These are phyloP conservation scores for Pythium coloratum DNA, from an alignment of 352 stramenopile genomes.

Conservation along the genomic window DNA sequence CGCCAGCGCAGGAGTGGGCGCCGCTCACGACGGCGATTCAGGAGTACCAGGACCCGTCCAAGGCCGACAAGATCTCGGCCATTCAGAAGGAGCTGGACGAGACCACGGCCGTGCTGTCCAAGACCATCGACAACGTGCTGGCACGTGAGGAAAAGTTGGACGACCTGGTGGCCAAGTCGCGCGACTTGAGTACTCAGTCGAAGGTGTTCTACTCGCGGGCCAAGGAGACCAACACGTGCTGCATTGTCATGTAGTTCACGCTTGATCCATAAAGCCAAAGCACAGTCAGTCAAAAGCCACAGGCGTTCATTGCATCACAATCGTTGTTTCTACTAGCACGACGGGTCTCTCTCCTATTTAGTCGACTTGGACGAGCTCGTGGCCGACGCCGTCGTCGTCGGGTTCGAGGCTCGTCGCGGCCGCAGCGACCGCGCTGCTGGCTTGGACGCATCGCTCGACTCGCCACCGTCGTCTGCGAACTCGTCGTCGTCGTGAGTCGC, in stretches of 20 bases:
- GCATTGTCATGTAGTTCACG: conserved; percentile 82
- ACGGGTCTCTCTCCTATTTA: conserved; percentile 34
- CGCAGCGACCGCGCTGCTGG: conserved; percentile 53
- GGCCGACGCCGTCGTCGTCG: conserved; percentile 14
- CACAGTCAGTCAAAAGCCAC: neutral
- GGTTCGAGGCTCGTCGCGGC: conserved; percentile 45
- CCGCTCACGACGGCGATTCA: conserved; percentile 90
- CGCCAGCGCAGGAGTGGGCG: conserved; percentile 91
- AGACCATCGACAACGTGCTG: conserved; percentile 99
- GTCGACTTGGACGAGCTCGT: conserved; percentile 25
- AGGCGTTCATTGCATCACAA: neutral
- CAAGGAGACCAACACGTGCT: conserved; percentile 99
- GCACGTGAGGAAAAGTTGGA: conserved; percentile 98
- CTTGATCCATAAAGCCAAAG: no score
- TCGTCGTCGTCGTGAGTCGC: conserved; percentile 37
- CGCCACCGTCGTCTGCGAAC: conserved; percentile 33
- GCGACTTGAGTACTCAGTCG: conserved; percentile 97
- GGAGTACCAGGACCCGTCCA: conserved; percentile 97
- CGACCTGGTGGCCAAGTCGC: conserved; percentile 97
- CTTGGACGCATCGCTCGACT: conserved; percentile 50
- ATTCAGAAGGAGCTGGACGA: conserved; percentile 99
- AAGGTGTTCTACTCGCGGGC: conserved; percentile 99
- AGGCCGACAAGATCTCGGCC: conserved; percentile 99
- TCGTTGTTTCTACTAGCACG: neutral
- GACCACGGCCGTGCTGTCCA: conserved; percentile 98